Evolutionary conservation across 2,329 filamentous ascomycete species (phyloP), one percentile per base, ranked within the genome.

Genomic region (Cercospora brassicicola): DNA sequence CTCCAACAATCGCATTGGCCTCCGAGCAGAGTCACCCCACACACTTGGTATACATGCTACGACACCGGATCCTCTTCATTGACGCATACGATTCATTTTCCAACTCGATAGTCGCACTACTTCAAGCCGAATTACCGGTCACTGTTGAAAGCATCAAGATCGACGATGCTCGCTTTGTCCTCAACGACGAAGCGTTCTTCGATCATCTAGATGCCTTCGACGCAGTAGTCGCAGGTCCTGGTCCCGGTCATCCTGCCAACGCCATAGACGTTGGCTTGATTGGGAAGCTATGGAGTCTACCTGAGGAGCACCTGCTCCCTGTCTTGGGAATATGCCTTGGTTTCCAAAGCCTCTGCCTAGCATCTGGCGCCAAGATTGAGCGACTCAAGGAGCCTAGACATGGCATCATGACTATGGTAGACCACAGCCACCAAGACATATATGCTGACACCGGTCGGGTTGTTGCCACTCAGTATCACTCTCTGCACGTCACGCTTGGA

Each of bases 11-110:
- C 10, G 15, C 62, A 64, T 30, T 55, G 51, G 39, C 39, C 39
- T 64, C 65, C 36, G 67, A 30, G 56, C 60, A 55, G 48, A 53
- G 45, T 64, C 70, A 51, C 3, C 7, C 6, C 15, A 1, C 51
- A 13, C 55, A 15, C 33, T 20, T 45, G 20, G 31, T 30, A 57
- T 69, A 72, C 69, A 76, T 77, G 74, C 72, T 71, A 66, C 70
- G 55, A 63, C 72, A 71, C 59, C 74, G 72, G 48, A 68, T 98
- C 70, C 87, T 98, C 71, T 97, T 96, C 81, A 85, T 99, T 73
- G 95, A 98, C 79, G 94, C 94, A 70, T 96, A 96, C 81, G 95
- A 99, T 82, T 97, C 94, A 51, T 99, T 97, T 81, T 92, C 93
- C 65, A 94, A 96, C 81, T 98, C 97, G 81, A 95, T 98, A 75